Conservation (phyloP, 106 monocot genomes). For the Iris macrosiphon region DNA sequence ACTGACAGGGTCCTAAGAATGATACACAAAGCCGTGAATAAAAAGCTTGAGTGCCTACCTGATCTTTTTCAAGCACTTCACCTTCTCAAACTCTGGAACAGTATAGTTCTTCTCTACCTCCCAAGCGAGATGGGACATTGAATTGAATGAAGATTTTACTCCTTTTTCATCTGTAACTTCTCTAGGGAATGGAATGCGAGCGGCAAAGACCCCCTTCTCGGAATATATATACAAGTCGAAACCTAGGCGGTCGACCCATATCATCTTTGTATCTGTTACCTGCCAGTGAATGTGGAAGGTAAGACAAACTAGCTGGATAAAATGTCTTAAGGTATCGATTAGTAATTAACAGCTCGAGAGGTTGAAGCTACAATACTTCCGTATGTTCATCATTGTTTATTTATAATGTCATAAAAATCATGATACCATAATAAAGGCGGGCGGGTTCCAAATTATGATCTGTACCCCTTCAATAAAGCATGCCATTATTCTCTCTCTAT, state of each 20-base stretch:
- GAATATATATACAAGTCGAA: conserved; percentile 73
- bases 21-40: conserved; percentile 1
- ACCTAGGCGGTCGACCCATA: conserved; percentile 85
- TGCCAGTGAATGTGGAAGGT: conserved; percentile 11
- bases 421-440: no score
- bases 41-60: conserved; percentile 22
- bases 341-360: not conserved
- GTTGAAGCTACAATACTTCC: not conserved
- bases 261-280: conserved; percentile 63
- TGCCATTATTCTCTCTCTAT: no score
- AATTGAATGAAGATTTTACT: conserved; percentile 90
- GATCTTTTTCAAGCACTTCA: conserved; percentile 52
- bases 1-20: not conserved
- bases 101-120: conserved; percentile 79
- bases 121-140: conserved; percentile 92
- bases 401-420: no score
- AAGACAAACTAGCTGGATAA: not conserved
- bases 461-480: no score
- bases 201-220: conserved; percentile 39
- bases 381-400: not conserved
- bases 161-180: conserved; percentile 86
- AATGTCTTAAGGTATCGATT: no score
- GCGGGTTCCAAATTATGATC: no score
- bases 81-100: conserved; percentile 63
- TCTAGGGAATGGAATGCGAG: conserved; percentile 73